These are phyloP conservation scores for Aegilops speltoides DNA, from an alignment of 176 grass and related monocot genomes.

Conservation along the genomic window DNA sequence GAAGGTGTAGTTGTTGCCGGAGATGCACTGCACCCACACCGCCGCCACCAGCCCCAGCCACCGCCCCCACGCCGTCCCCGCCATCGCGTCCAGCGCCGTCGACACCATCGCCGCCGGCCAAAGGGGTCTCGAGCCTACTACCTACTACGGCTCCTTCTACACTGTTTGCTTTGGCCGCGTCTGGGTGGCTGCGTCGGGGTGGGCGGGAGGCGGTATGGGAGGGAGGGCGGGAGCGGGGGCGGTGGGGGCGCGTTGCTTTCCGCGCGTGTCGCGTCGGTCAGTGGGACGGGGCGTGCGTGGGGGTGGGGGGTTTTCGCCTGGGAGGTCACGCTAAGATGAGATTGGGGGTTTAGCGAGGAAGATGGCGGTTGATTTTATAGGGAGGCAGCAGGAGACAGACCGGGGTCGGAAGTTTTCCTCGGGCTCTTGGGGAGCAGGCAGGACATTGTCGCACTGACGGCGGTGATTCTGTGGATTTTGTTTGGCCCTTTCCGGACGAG, in stretches of 20 bases:
- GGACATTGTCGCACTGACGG: background rate
- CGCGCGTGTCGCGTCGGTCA: background rate
- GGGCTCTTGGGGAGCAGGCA: no score
- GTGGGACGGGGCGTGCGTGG: background rate
- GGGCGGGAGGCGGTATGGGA: background rate
- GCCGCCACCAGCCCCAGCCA: constrained; percentile 90
- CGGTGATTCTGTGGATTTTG: background rate
- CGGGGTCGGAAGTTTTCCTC: background rate
- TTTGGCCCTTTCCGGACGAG: background rate
- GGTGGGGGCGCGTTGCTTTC: constrained; percentile 48
- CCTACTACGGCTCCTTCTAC: no score
- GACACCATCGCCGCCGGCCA: background rate
- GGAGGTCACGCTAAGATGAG: background rate
- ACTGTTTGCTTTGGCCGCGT: background rate
- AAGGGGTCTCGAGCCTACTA: background rate
- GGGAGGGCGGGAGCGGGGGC: constrained; percentile 36
- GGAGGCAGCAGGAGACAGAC: background rate
- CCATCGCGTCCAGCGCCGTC: constrained; percentile 41
- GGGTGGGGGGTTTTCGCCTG: background rate
- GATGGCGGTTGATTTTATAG: background rate
- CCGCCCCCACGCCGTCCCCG: constrained; percentile 50
- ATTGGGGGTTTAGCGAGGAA: background rate
- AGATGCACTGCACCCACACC: constrained; percentile 99
- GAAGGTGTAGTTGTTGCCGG: constrained; percentile 99
- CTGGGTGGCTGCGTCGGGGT: background rate